Evolutionary conservation across 768 basidiomycete genomes (phyloP).

Genomic region (Russula dissimulans): DNA sequence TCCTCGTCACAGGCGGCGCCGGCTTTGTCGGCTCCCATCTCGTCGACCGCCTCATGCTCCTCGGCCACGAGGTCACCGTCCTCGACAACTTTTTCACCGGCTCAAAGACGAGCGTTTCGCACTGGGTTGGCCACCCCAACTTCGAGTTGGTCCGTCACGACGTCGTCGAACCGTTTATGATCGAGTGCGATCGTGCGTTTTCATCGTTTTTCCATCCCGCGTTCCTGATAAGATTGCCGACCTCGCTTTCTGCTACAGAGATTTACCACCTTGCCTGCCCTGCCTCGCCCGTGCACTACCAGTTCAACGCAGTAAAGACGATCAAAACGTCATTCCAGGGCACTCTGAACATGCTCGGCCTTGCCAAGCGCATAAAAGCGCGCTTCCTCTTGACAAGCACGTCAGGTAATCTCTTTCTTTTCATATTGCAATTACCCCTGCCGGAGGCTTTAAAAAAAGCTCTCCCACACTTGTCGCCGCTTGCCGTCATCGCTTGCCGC

Average conservation of each 20-base stretch:
- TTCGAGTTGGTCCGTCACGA: constrained; percentile 98
- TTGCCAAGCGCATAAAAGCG: constrained; percentile 95
- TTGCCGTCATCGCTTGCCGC: not conserved
- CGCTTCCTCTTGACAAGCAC: constrained; percentile 94
- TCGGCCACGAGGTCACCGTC: constrained; percentile 96
- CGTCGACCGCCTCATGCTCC: constrained; percentile 93
- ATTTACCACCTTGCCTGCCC: constrained; percentile 99
- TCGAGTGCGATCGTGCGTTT: constrained; percentile 94
- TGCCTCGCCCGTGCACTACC: constrained; percentile 95
- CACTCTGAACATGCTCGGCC: constrained; percentile 96
- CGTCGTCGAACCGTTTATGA: constrained; percentile 95
- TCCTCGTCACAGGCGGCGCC: constrained; percentile 94
- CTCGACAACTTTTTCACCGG: constrained; percentile 99
- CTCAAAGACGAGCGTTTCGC: constrained; percentile 90
- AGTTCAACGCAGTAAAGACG: constrained; percentile 96
- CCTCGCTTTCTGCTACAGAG: constrained; percentile 38
- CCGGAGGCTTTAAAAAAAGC: not conserved
- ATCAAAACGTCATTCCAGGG: constrained; percentile 98
- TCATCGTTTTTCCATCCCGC: not conserved
- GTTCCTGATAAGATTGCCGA: not conserved
- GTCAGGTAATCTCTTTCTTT: constrained; percentile 48
- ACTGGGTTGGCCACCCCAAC: constrained; percentile 97
- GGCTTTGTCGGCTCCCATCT: constrained; percentile 99
- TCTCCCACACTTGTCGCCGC: not conserved
- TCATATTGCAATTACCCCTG: not conserved